phyloP scores from a whole-genome alignment of 441 rosid genomes.

The Adansonia grandidieri region DNA sequence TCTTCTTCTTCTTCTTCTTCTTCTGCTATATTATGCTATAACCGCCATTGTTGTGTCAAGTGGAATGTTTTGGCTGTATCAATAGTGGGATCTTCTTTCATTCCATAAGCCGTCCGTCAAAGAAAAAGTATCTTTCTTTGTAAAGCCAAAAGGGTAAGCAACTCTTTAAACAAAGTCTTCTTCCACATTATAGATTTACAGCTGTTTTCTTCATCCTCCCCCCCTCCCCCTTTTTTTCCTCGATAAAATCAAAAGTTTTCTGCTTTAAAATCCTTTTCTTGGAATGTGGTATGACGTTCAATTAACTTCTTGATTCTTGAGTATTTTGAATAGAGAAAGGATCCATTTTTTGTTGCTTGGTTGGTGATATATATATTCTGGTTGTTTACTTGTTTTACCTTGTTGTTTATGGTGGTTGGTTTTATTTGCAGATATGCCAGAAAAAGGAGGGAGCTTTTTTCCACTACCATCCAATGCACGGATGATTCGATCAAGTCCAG shows the following conservation, averaged over 20 bases:
- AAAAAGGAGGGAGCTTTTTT: constrained; percentile 45
- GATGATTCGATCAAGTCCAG: constrained; percentile 39
- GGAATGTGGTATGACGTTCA: neutral
- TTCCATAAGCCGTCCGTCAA: neutral
- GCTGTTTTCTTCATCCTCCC: neutral
- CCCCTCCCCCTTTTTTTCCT: neutral
- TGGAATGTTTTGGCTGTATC: too few species aligned
- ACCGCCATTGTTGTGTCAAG: too few species aligned
- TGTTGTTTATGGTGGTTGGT: constrained; percentile 15
- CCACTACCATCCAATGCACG: constrained; percentile 36
- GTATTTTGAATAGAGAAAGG: neutral
- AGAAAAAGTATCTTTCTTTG: neutral
- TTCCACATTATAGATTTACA: neutral
- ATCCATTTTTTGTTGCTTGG: neutral
- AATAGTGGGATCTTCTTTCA: neutral
- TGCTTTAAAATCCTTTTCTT: neutral
- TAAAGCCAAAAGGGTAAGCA: neutral
- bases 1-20: too few species aligned
- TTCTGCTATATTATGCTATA: too few species aligned
- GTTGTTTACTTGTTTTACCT: neutral
- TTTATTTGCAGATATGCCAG: constrained; percentile 68
- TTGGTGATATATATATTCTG: neutral
- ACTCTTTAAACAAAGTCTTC: neutral
- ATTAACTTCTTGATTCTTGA: neutral
- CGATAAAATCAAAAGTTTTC: neutral